These are phyloP conservation scores for Aureobasidium leucospermi DNA, from an alignment of 2,329 filamentous ascomycete species.

Conservation along the genomic window DNA sequence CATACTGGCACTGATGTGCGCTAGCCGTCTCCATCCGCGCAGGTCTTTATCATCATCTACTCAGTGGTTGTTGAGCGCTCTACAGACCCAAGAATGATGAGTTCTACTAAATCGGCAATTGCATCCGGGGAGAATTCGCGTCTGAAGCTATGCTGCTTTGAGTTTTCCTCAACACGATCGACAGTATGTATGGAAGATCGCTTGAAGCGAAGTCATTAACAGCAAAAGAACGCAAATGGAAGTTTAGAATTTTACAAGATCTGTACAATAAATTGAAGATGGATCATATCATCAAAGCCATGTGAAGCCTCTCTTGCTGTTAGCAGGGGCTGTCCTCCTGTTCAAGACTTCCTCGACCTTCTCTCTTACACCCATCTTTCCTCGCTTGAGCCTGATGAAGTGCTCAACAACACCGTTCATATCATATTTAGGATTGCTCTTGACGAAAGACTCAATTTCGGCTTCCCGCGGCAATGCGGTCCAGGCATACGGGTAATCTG, in stretches of 20 bases:
- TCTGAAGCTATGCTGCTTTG: neutral
- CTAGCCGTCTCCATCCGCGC: neutral
- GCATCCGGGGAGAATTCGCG: neutral
- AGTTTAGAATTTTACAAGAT: neutral
- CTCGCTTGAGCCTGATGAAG: constrained; percentile 34
- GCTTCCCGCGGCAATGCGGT: constrained; percentile 69
- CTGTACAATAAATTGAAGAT: neutral
- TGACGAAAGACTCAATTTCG: constrained; percentile 45
- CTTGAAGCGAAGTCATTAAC: no score
- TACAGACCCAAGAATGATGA: neutral
- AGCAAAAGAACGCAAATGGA: no score
- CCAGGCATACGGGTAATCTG: constrained; percentile 62
- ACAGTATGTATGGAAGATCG: neutral
- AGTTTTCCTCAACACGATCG: neutral
- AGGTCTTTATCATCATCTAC: neutral
- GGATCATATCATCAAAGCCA: constrained; percentile 1
- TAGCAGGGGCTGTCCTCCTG: constrained; percentile 23
- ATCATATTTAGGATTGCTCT: constrained; percentile 23
- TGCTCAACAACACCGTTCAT: constrained; percentile 32
- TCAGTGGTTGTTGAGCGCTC: neutral
- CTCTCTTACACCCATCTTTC: constrained; percentile 46
- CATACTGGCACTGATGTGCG: neutral
- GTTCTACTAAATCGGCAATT: neutral
- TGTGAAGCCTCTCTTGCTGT: neutral
- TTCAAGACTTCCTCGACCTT: constrained; percentile 58